Conservation (phyloP, 2,329 filamentous ascomycete genomes). For the Neofusicoccum kwambonambiense region DNA sequence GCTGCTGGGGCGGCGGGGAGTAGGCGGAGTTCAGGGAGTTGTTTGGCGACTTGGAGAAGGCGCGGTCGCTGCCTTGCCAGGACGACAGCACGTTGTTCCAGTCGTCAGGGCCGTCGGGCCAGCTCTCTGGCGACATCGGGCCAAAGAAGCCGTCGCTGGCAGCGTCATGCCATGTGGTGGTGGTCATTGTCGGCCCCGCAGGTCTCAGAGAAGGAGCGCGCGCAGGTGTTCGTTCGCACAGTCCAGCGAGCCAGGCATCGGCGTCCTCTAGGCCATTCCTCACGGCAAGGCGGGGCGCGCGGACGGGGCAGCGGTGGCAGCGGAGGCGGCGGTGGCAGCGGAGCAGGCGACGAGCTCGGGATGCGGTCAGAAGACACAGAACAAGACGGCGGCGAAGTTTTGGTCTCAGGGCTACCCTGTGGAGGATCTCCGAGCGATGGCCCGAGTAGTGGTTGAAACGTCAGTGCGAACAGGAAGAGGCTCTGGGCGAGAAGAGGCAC, state of each 20-base stretch:
- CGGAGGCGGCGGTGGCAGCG: too few relatives aligned
- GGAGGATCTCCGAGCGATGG: constrained; percentile 19
- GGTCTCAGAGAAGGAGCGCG: background rate
- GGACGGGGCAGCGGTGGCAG: background rate
- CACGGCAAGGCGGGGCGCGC: background rate
- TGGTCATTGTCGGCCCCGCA: constrained; percentile 5
- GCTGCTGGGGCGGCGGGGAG: constrained; percentile 10
- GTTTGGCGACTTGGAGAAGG: constrained; percentile 17
- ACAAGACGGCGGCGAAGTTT: background rate
- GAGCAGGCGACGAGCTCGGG: background rate
- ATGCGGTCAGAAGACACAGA: constrained; percentile 1
- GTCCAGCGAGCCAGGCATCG: background rate
- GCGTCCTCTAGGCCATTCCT: constrained; percentile 2
- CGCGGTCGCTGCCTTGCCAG: constrained; percentile 16
- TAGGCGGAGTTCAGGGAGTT: constrained; percentile 14
- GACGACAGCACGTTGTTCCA: constrained; percentile 1
- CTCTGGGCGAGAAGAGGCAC: constrained; percentile 3
- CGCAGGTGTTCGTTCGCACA: too few relatives aligned
- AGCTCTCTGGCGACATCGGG: constrained; percentile 17
- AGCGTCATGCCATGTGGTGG: constrained; percentile 13
- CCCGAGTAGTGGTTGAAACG: constrained; percentile 11
- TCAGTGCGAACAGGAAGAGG: constrained; percentile 10
- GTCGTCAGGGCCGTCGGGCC: constrained; percentile 7
- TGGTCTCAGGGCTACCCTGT: constrained; percentile 11
- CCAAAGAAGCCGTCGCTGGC: constrained; percentile 10